phyloP scores from a whole-genome alignment of 2,329 filamentous ascomycete genomes.

The Aspergillus pseudoterreus region DNA sequence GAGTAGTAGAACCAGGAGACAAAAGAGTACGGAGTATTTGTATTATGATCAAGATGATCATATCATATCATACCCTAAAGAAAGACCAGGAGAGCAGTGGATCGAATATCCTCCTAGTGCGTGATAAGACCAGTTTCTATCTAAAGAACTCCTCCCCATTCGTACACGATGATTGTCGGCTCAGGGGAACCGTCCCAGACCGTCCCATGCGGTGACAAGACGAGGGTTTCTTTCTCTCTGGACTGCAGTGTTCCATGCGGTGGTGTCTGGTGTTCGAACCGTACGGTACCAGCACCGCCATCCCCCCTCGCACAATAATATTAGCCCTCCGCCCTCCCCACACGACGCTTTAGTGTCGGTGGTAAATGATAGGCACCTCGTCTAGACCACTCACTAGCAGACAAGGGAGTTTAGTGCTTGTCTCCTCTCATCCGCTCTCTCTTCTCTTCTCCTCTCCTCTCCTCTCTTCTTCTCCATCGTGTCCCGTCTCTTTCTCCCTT shows the following conservation, averaged over 20 bases:
- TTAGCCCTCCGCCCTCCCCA: neutral
- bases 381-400: slow-evolving; percentile 15
- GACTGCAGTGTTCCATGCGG: neutral
- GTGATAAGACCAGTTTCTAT: too few species aligned
- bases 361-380: neutral
- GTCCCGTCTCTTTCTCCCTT: neutral
- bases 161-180: neutral
- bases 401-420: neutral
- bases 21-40: too few species aligned
- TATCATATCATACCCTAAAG: too few species aligned
- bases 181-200: neutral
- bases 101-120: too few species aligned
- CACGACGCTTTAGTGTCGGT: neutral
- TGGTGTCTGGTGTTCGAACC: neutral
- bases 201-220: neutral
- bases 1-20: too few species aligned
- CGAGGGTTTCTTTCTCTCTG: neutral
- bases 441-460: slow-evolving; percentile 10
- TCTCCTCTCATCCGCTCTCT: slow-evolving; percentile 17
- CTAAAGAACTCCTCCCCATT: neutral
- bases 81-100: too few species aligned
- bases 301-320: neutral
- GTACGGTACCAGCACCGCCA: neutral
- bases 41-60: too few species aligned
- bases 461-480: slow-evolving; percentile 1